Evolutionary conservation across 2,329 filamentous ascomycete genomes (phyloP).

Genomic region (Colletotrichum tanaceti): DNA sequence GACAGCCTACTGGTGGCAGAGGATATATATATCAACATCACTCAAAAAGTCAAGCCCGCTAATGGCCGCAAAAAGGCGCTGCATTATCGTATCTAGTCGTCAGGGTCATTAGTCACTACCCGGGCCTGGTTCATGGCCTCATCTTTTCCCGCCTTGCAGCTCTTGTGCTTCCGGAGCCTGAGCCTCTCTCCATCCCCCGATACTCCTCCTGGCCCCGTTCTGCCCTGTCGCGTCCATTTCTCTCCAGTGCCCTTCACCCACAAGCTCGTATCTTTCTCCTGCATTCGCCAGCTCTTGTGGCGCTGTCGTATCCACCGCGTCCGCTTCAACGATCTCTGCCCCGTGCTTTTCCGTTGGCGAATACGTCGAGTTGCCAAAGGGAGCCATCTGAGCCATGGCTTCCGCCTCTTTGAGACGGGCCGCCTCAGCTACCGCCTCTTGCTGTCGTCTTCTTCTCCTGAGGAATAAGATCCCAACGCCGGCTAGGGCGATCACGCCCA

Average conservation of each 20-base stretch:
- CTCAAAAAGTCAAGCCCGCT: not conserved
- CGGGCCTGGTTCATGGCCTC: not conserved
- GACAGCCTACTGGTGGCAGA: not conserved
- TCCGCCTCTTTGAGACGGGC: slow-evolving; percentile 43
- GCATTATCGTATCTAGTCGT: slow-evolving; percentile 4
- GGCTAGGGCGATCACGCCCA: slow-evolving; percentile 57
- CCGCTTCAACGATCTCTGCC: slow-evolving; percentile 40
- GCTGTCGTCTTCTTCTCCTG: slow-evolving; percentile 52
- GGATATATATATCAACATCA: not conserved
- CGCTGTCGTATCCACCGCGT: slow-evolving; percentile 28
- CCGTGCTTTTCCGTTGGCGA: slow-evolving; percentile 27
- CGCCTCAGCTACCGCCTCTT: slow-evolving; percentile 44
- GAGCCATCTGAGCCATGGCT: slow-evolving; percentile 44
- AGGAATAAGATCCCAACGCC: slow-evolving; percentile 61
- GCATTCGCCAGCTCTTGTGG: slow-evolving; percentile 46
- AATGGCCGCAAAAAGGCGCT: not conserved
- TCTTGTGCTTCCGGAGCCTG: slow-evolving; percentile 6
- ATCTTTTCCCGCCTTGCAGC: not conserved
- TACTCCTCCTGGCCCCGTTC: slow-evolving; percentile 32
- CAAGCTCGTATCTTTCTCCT: slow-evolving; percentile 49
- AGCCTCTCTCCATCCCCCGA: slow-evolving; percentile 33
- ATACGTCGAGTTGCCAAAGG: slow-evolving; percentile 8
- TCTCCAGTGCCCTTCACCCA: slow-evolving; percentile 49
- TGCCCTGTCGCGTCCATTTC: slow-evolving; percentile 37
- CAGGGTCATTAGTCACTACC: slow-evolving; percentile 21